phyloP scores from a whole-genome alignment of 306 rosid species.

The Cicer bijugum region DNA sequence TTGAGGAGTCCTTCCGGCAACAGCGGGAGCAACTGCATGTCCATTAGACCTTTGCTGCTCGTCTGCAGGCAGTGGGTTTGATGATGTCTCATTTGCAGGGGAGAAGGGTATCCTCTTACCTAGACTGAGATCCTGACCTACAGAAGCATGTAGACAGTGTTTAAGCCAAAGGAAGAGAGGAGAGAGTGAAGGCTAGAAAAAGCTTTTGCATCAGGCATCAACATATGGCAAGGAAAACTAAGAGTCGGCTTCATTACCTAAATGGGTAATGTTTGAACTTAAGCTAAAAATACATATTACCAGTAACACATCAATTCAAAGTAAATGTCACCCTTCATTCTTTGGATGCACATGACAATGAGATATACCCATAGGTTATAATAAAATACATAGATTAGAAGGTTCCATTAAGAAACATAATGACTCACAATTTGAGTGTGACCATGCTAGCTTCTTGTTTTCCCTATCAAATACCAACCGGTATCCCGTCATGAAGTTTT shows the following conservation, averaged over 20 bases:
- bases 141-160: conserved; percentile 39
- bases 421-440: conserved; percentile 79
- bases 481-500: conserved; percentile 88
- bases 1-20: conserved; percentile 86
- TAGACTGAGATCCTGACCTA: conserved; percentile 81
- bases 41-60: conserved; percentile 79
- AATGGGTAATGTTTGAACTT: conserved; percentile 11
- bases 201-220: conserved; percentile 9
- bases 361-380: not conserved
- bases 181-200: conserved; percentile 3
- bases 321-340: conserved; percentile 3
- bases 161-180: conserved; percentile 7
- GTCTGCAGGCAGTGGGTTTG: conserved; percentile 76
- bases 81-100: conserved; percentile 58
- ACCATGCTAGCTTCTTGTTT: conserved; percentile 81
- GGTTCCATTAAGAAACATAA: conserved; percentile 14
- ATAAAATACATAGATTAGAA: not conserved
- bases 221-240: not conserved
- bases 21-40: conserved; percentile 81
- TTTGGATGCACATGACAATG: conserved; percentile 18
- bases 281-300: not conserved
- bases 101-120: conserved; percentile 62
- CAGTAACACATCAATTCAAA: not conserved
- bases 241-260: conserved; percentile 29
- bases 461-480: conserved; percentile 87